A percentile compares a stretch with the other conserved stretches of the same genome.
These are phyloP conservation scores for Penicillium sp. DNA, from an alignment of 2,329 filamentous ascomycete species.

Conservation along the genomic window DNA sequence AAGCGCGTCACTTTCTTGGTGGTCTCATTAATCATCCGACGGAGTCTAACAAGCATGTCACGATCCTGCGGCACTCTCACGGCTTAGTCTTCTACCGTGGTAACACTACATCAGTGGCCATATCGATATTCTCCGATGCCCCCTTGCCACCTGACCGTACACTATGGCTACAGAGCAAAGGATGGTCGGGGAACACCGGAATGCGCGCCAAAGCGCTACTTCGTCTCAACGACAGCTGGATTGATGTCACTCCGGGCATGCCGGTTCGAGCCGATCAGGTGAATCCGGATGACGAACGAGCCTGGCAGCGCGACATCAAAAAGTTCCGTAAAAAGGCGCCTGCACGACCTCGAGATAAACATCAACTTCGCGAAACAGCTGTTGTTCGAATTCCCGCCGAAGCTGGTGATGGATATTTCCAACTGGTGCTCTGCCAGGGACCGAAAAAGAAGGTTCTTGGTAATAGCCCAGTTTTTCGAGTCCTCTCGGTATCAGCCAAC, in stretches of 20 bases:
- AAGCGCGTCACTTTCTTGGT: slow-evolving; percentile 61
- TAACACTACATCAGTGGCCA: slow-evolving; percentile 56
- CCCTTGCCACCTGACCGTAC: slow-evolving; percentile 55
- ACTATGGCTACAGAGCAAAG: slow-evolving; percentile 64
- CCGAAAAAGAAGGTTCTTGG: slow-evolving; percentile 57
- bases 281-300: slow-evolving; percentile 55
- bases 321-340: slow-evolving; percentile 56
- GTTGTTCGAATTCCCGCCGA: slow-evolving; percentile 60
- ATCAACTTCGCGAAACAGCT: slow-evolving; percentile 57
- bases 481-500: slow-evolving; percentile 61
- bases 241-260: slow-evolving; percentile 60
- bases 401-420: slow-evolving; percentile 63
- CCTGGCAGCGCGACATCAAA: slow-evolving; percentile 62
- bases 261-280: slow-evolving; percentile 48
- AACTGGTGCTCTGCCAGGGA: slow-evolving; percentile 58
- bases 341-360: slow-evolving; percentile 45
- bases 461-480: slow-evolving; percentile 61
- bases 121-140: slow-evolving; percentile 59
- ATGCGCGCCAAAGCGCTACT: slow-evolving; percentile 62
- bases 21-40: slow-evolving; percentile 59
- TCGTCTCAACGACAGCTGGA: slow-evolving; percentile 56
- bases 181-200: slow-evolving; percentile 63
- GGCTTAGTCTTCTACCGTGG: slow-evolving; percentile 63
- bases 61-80: slow-evolving; percentile 61
- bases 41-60: slow-evolving; percentile 62